phyloP scores from a whole-genome alignment of 768 basidiomycete genomes.

The Tephrocybe sp. region DNA sequence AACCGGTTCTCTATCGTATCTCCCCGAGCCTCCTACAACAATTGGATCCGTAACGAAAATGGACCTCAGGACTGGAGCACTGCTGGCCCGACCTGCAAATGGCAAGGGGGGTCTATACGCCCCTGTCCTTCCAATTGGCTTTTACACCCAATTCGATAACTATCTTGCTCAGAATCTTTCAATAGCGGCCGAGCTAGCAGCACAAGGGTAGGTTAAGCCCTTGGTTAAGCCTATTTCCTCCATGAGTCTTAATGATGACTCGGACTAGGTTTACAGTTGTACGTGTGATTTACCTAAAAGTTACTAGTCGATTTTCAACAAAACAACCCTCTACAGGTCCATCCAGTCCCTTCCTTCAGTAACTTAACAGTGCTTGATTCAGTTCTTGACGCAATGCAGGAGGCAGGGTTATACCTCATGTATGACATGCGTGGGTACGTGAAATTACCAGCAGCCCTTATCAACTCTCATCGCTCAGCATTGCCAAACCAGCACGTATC shows the following conservation, averaged over 20 bases:
- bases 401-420: constrained; percentile 70
- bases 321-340: constrained; percentile 48
- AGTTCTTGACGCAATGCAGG: constrained; percentile 71
- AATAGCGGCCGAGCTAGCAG: constrained; percentile 54
- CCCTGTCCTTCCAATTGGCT: constrained; percentile 71
- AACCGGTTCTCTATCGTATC: constrained; percentile 43
- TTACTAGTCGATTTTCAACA: too few relatives aligned
- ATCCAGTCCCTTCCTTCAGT: constrained; percentile 67
- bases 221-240: constrained; percentile 29
- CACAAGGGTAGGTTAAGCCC: constrained; percentile 46
- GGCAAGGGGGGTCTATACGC: constrained; percentile 50
- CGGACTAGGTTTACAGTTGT: constrained; percentile 39
- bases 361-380: constrained; percentile 56
- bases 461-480: background rate
- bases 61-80: constrained; percentile 58
- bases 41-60: constrained; percentile 64
- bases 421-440: constrained; percentile 75
- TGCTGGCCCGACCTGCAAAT: constrained; percentile 50
- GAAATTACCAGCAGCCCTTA: background rate
- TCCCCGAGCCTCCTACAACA: constrained; percentile 45
- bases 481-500: constrained; percentile 50
- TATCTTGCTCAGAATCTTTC: constrained; percentile 55
- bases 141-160: constrained; percentile 62
- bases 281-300: constrained; percentile 20
- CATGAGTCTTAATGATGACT: background rate